Evolutionary conservation across 192 early-diverging fungal species (phyloP), one percentile per base, ranked within the genome.

Genomic region (Lunasporangiospora selenospora): DNA sequence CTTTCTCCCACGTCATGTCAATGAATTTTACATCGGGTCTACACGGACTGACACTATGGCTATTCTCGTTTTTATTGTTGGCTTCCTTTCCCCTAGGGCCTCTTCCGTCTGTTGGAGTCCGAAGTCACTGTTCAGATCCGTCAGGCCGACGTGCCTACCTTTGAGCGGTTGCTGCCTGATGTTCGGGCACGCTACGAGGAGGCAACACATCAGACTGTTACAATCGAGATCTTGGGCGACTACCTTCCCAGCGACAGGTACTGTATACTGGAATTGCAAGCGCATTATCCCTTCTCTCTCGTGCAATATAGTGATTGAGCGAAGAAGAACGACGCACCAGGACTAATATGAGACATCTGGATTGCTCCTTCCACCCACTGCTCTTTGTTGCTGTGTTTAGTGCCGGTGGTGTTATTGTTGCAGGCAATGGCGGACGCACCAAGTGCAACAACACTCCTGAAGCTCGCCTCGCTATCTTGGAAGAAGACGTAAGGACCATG

Each of bases 371-470:
- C n/a, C n/a, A n/a, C n/a, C n/a, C n/a, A n/a, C n/a, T n/a, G n/a
- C n/a, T n/a, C 13, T 63, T 16, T 13, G 24, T 15, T 12, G n/a
- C 27, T 15, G 34, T 58, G n/a, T 58, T 34, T 65, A 90, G 92
- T 65, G 85, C 93, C 62, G 97, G 97, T 58, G 97, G 97, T 47
- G 90, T 98, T 32, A 86, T 95, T 29, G 80, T 97, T 15, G 81
- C 85, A 47, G 88, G 87, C 19, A 73, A 87, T 52, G 83, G 89
- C 41, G 93, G 92, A 42, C 85, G 89, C 37, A 95, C 97, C 66
- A 82, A 81, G 32, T 86, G 94, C 42, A 83, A 89, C 75, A 99
- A 98, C 81, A 97, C 96, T 24, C 82, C 96, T 53, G 93, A 93
- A 76, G 84, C 90, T n/a, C 87, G 97, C 37, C 77, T 99, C 59